Evolutionary conservation across 2,329 filamentous ascomycete species (phyloP), one percentile per base, ranked within the genome.

Genomic region (Cladophialophora exuberans): DNA sequence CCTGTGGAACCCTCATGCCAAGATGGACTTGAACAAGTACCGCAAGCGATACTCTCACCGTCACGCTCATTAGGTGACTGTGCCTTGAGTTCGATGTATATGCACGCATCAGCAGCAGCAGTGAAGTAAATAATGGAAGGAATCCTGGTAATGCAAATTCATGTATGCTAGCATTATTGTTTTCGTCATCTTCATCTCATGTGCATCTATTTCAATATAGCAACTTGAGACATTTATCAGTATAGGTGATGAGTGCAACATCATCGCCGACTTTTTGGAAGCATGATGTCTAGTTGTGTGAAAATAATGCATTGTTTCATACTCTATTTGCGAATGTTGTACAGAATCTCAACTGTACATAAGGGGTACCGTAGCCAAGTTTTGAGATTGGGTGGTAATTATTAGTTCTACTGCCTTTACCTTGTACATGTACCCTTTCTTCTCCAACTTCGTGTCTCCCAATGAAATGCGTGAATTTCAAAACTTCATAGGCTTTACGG

Each of bases 41-140:
- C 57, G 54, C 30, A 56, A 60, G 53, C 45, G 54, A 39, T 51
- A 47, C 30, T 20, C 50, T 38, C 42, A 39, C 48, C 35, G 39
- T 39, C 54, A 51, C 35, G 22, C 33, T 13, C 54, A 57, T 39
- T 60, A 60, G 38, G 36, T 33, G 31, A 30, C 26, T 17, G 47
- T 11, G 18, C 11, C 25, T 25, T 10, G 28, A 30, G 49, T 35
- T 25, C 18, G 47, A 44, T 20, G 31, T 36, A 35, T 33, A 15
- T 38, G 52, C 52, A 55, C 30, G 52, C 52, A n/a, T n/a, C n/a
- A 55, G 44, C 45, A 51, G 28, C 28, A 49, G 46, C 46, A 39
- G 35, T 23, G 33, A 49, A 48, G 43, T 57, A 51, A 52, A 54
- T 54, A 54, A 54, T 44, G 45, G 38, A 31, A n/a, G 18, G 38